Base-by-base conservation (phyloP, 208 protist species). In the Leishmania mexicana region DNA sequence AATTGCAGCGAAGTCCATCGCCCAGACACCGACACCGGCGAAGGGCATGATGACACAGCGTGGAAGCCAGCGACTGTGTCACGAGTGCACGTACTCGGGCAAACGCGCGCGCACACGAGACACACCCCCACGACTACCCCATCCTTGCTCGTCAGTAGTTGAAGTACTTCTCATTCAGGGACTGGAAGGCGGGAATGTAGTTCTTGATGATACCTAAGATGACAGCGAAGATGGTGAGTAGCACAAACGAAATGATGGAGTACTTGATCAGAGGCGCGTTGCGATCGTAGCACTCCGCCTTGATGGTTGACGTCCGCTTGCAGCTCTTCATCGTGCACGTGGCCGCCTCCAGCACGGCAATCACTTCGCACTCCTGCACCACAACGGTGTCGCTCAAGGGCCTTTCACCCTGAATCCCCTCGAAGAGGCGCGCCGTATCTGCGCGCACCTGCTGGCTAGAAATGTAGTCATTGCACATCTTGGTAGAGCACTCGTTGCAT, bases 171-270 rank as follows among this genome's bases (percentile, higher is more conserved):
- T 92, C 87, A 80, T 93, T 96, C 42, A 94, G 68, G 4, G 84
- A 84, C 77, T 95, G 89, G 35, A 92, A 93, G 11, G 90, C 91
- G n/a, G 90, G 91, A 45, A 95, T 94, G 79, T 96, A 84, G 76
- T 94, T 92, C 84, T 96, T 96, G 40, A 96, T 87, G 3, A 95
- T 75, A 58, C 89, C 91, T 84, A 96, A 92, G 38, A 95, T 64
- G 35, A 93, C 77, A 38, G 88, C 91, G n/a, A 92, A 81, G 15
- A 88, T 67, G 1, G 89, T 93, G 31, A 89, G 58, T 15, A 89
- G 62, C n/a, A 94, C 85, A 82, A 96, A 96, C 31, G 85, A 86
- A 51, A 94, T 72, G 67, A 95, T 94, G 21, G 88, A 89, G 81
- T 88, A 90, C 81, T 94, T 94, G 40, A 93, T 90, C 21, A 94